Base-by-base conservation (phyloP, 106 monocot genomes). In the Allium cepa region DNA sequence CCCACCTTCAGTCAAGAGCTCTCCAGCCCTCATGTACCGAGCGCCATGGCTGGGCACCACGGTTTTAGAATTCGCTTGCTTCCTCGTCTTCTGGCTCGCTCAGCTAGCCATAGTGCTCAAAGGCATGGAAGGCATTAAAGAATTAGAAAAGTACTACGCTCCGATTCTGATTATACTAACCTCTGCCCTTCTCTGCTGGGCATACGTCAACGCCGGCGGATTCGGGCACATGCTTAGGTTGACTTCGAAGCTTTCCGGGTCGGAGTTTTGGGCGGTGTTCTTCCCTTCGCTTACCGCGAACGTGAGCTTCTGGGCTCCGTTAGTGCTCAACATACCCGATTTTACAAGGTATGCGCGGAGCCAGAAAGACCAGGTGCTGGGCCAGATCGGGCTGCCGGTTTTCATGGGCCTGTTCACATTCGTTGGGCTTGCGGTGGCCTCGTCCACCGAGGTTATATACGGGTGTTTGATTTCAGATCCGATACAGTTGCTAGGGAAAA, bases 231-330 rank as follows among this genome's bases (percentile, higher is more conserved):
- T 97, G 86, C 82, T 97, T 51, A 76, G 84, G 1, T 12, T 79
- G 17, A 70, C 77, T 0, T 84, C 92, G 10, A 74, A 82, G 28
- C 73, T 97, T 1, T 73, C 80, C 10, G 7, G 50, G 4, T 10
- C 78, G 9, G 61, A 89, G 62, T 89, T 97, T 76, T 74, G 73
- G 74, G 11, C 84, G 1, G 69, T 89, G 53, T 97, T 97, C 81
- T 92, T 97, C 89, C 96, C 96, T 0, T 75, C 96, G 7, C 78
- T 97, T 51, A 97, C 88, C 4, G 96, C 96, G 0, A 97, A 97
- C 82, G 73, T 97, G 11, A 84, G 96, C 80, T 97, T 97, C 80
- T 97, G 96, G 96, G 88, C 92, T 3, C 91, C 92, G 0, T 56
- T 97, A 17, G 96, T 92, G 0, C 75, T 97, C 56, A 97, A 97